Base-by-base conservation (phyloP, 371 early-diverging fungal genomes). In the Mortierella sp. region DNA sequence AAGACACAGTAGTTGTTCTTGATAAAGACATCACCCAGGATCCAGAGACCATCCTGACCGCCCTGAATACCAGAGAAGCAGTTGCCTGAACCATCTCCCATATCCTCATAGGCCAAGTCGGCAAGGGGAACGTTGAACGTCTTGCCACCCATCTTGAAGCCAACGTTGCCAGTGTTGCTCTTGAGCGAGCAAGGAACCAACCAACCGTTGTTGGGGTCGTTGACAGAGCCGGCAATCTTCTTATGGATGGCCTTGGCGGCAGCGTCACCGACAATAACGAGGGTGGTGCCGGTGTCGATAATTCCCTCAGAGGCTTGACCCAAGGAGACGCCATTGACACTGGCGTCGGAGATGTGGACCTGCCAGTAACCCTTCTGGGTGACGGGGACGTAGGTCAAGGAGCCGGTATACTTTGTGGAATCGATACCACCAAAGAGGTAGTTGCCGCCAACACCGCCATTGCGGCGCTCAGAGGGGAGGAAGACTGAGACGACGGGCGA, bases 391-490 rank as follows among this genome's bases (percentile, higher is more conserved):
- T 93, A 94, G 47, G 86, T 88, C 42, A 94, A 45, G 19, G 88
- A 77, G 52, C 94, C 94, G 1, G 84, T 88, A 75, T 89, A 93
- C 80, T 91, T 92, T 44, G 90, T 73, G 34, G 70, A 42, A 79
- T 95, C 93, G 24, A 89, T 83, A 10, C 92, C 94, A 28, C 93
- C 93, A 84, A 95, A 90, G 44, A 91, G 91, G 54, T 93, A 83
- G 77, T 92, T 91, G 28, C 94, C 95, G 0, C 77, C 82, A 5
- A 48, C n/a, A 11, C 82, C 82, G 19, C 70, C 72, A 60, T 71
- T 71, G 13, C 34, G 60, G n/a, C 85, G 85, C 5, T 55, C 75
- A 38, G 85, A 81, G n/a, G 82, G 85, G 70, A 89, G 65, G 75
- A 82, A 90, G 70, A 89, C 89, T 44, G 90, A 88, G 73, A 89